These are phyloP conservation scores for Boletus vermiculosoides DNA, from an alignment of 768 basidiomycete genomes.

Conservation along the genomic window DNA sequence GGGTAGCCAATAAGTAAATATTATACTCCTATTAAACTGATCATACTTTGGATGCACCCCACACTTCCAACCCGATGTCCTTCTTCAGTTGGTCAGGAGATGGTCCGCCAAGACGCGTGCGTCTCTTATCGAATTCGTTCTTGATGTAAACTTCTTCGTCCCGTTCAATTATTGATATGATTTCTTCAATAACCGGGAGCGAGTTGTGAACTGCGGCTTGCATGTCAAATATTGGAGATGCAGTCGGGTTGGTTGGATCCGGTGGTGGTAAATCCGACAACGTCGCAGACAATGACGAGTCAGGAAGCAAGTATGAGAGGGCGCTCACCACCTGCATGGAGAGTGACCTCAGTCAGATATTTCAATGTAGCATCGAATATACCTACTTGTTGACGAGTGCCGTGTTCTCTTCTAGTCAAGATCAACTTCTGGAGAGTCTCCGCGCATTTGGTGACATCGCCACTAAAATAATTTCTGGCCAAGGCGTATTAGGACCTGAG, in stretches of 20 bases:
- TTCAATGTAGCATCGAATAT: neutral
- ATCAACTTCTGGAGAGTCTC: constrained; percentile 79
- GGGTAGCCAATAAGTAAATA: constrained; percentile 10
- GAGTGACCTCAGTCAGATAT: neutral
- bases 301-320: constrained; percentile 70
- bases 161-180: constrained; percentile 59
- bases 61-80: constrained; percentile 68
- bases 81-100: constrained; percentile 55
- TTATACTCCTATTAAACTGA: neutral
- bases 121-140: constrained; percentile 72
- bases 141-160: constrained; percentile 58
- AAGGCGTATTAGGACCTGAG: neutral
- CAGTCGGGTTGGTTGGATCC: constrained; percentile 70
- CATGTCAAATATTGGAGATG: constrained; percentile 53
- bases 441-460: constrained; percentile 77
- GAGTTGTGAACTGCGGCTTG: constrained; percentile 69
- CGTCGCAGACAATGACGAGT: constrained; percentile 59
- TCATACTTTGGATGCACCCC: constrained; percentile 57
- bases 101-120: constrained; percentile 71
- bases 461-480: constrained; percentile 39
- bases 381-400: constrained; percentile 57
- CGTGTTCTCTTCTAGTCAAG: constrained; percentile 56
- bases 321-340: constrained; percentile 58
- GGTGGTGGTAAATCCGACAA: constrained; percentile 70
- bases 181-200: constrained; percentile 70